These are phyloP conservation scores for Pythium sp. DNA, from an alignment of 352 stramenopile genomes.

Conservation along the genomic window DNA sequence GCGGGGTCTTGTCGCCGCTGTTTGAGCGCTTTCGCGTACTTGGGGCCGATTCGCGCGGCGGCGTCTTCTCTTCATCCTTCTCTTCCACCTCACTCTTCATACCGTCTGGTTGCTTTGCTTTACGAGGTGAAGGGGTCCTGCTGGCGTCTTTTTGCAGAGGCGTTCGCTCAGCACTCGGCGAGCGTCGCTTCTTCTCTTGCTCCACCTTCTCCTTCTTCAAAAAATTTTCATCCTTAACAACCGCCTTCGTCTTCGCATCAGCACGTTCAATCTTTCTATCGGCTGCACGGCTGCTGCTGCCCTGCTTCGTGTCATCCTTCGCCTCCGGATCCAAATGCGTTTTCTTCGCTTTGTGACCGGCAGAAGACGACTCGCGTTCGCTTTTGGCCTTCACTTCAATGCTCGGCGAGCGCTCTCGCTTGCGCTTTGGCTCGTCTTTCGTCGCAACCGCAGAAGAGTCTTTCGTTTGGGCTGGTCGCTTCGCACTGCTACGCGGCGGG, in stretches of 20 bases:
- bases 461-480: background rate
- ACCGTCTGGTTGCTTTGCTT: background rate
- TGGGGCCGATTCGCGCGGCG: background rate
- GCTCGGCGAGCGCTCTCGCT: slow-evolving; percentile 16
- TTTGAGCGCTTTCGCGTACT: slow-evolving; percentile 12
- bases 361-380: slow-evolving; percentile 1
- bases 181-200: background rate
- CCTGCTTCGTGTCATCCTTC: background rate
- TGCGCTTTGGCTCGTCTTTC: slow-evolving; percentile 8
- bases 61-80: slow-evolving; percentile 2
- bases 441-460: background rate
- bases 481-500: slow-evolving; percentile 9
- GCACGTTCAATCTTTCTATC: background rate
- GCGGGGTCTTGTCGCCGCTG: slow-evolving; percentile 25
- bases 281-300: background rate
- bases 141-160: slow-evolving; percentile 7
- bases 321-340: background rate
- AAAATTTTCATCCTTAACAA: background rate
- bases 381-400: slow-evolving; percentile 1
- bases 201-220: background rate
- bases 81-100: background rate
- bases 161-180: slow-evolving; percentile 9
- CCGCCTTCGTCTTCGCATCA: background rate
- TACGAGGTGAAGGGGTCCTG: slow-evolving; percentile 1
- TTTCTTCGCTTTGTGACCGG: slow-evolving; percentile 4